Base-by-base conservation (phyloP, 129 eudicot genomes). In the Flaveria robusta region DNA sequence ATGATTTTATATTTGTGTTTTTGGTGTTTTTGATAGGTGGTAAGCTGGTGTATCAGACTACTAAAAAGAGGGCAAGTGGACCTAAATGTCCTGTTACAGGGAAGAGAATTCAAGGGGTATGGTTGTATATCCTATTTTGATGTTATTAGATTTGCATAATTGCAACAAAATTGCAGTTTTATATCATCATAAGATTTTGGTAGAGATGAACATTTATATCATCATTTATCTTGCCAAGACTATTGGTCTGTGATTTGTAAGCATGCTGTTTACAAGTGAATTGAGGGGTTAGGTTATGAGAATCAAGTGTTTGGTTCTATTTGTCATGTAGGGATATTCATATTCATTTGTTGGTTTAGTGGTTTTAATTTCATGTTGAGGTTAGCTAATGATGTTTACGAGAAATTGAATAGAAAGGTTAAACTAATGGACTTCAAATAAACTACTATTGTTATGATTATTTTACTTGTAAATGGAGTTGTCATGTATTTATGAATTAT, bases 1-100 rank as follows among this genome's bases (percentile, higher is more conserved):
- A 34, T 1, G 39, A 31, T 31, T 34, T 34, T 34, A 31, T 4
- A 5, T 34, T 1, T 34, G 7, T 34, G 4, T 34, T 34, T 43
- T 9, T 2, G 41, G 62, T 50, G 66, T 37, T 66, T 14, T 2
- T 71, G 43, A 26, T 60, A 87, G 91, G 92, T 67, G 92, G 92
- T 20, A 87, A 79, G 84, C 76, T 85, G 1, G 90, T 87, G 1
- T 90, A 87, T 46, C 96, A 87, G 83, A 83, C 81, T 15, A 83
- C 92, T 45, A 85, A 87, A 82, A 90, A 90, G 87, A 85, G 90
- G 77, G 96, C 92, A 0, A 90, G 96, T 47, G 92, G 96, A 23
- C 96, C 89, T n/a, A 90, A 87, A 71, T 84, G 96, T 54, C 92
- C 92, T 55, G 86, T 90, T 54, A 90, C 92, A 55, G 92, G 92